These are phyloP conservation scores for Venturiaceae sp. DNA, from an alignment of 2,329 filamentous ascomycete genomes.

Conservation along the genomic window DNA sequence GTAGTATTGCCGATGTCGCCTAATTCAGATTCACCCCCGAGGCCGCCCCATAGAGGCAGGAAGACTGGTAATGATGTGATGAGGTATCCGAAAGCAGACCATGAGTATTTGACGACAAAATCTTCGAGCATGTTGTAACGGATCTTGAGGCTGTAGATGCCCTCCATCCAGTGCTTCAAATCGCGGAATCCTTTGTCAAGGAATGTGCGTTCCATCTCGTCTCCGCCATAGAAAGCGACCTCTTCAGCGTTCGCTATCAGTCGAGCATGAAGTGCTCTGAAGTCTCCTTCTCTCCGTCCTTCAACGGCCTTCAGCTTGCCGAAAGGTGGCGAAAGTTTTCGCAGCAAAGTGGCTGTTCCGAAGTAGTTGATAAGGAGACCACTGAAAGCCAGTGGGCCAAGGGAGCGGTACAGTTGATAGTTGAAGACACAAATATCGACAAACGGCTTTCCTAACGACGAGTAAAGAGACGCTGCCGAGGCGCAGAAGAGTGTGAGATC, in stretches of 20 bases:
- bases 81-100: conserved; percentile 95
- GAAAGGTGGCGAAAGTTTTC: conserved; percentile 85
- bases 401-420: conserved; percentile 86
- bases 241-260: conserved; percentile 96
- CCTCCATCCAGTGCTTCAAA: conserved; percentile 93
- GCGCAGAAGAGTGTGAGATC: conserved; percentile 94
- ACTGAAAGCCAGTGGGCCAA: conserved; percentile 78
- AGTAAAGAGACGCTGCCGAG: conserved; percentile 85
- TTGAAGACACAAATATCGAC: conserved; percentile 98
- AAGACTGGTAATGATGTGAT: conserved; percentile 90
- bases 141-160: conserved; percentile 95
- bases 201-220: conserved; percentile 89
- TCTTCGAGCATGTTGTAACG: conserved; percentile 98
- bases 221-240: conserved; percentile 93
- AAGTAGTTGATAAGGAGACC: conserved; percentile 90
- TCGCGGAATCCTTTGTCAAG: conserved; percentile 88
- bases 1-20: conserved; percentile 38
- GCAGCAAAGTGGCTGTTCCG: conserved; percentile 80
- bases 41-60: conserved; percentile 83
- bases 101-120: conserved; percentile 95
- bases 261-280: conserved; percentile 80
- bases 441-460: conserved; percentile 91
- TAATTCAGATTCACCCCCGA: conserved; percentile 64
- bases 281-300: conserved; percentile 89
- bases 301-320: conserved; percentile 95